Percentiles rank a stretch among this genome's conserved stretches.
phyloP scores from a whole-genome alignment of 495 filamentous ascomycete species.

The Articulospora tetracladia region DNA sequence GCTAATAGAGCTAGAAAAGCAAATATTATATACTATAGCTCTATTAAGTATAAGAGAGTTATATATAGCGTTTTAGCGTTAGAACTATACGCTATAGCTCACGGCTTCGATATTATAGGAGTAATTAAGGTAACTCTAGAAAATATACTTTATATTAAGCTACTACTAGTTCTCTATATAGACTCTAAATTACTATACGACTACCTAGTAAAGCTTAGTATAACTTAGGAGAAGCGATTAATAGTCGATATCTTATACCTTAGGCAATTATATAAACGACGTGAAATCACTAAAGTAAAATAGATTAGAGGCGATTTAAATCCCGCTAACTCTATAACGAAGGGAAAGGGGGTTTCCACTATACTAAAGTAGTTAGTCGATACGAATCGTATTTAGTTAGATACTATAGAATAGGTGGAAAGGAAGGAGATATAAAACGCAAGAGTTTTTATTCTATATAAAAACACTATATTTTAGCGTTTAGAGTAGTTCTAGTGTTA shows the following conservation, averaged over 20 bases:
- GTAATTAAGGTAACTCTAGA: slow-evolving; percentile 4
- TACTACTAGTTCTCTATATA: slow-evolving; percentile 9
- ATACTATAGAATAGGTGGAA: slow-evolving; percentile 16
- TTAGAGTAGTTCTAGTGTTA: slow-evolving; percentile 7
- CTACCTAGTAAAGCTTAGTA: slow-evolving; percentile 12
- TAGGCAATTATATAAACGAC: slow-evolving; percentile 12
- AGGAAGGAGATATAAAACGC: not conserved
- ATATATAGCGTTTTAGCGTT: slow-evolving; percentile 14
- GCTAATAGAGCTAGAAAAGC: not conserved
- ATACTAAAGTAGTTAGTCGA: slow-evolving; percentile 16
- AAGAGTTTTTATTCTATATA: not conserved
- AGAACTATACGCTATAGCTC: slow-evolving; percentile 14
- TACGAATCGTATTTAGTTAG: slow-evolving; percentile 11
- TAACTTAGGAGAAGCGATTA: slow-evolving; percentile 14
- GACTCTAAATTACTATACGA: slow-evolving; percentile 17
- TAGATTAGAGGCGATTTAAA: slow-evolving; percentile 19
- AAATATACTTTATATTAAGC: not conserved
- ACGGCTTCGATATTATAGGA: slow-evolving; percentile 10
- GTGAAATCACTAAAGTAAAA: slow-evolving; percentile 17
- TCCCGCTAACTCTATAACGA: slow-evolving; percentile 18
- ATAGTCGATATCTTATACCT: slow-evolving; percentile 17
- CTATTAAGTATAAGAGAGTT: slow-evolving; percentile 21
- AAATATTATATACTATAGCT: slow-evolving; percentile 18
- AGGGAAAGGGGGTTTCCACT: slow-evolving; percentile 1
- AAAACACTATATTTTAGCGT: not conserved